Evolutionary conservation across 495 filamentous ascomycete genomes (phyloP), one percentile per base, ranked within the genome.

Genomic region (Trichoderma reesei): DNA sequence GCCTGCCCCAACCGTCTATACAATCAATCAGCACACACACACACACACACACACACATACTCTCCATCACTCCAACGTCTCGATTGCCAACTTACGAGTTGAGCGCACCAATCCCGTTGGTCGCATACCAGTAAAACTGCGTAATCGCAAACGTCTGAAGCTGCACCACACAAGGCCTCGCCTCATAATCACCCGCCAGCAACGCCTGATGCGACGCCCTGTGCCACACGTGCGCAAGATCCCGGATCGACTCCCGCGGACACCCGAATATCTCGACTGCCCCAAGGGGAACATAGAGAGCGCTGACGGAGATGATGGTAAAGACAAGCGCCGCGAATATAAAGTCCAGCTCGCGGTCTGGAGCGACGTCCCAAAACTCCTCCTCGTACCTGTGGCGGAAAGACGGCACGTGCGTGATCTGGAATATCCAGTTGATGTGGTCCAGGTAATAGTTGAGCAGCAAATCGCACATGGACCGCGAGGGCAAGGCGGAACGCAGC

Each of bases 361-460:
- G 26, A 1, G 11, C 18, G 44, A 18, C 48, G 33, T 56, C 51
- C 51, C 51, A 56, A 16, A 56, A 56, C 7, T 34, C 26, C 11
- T 56, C 51, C 11, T 56, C 51, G 26, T 56, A 56, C 26, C 34
- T 9, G 51, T 26, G 51, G 3, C 51, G 51, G 11, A 56, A 56
- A 2, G 51, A 56, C 51, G 51, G 51, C 2, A 56, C 51, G 51
- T 56, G 51, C 26, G 51, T 56, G 51, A 56, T 56, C 51, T 56
- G 51, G 51, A 56, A 56, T 7, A 56, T 36, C 51, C 51, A 56
- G 26, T 56, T 56, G 51, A 56, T 34, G 26, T 56, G 51, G 16
- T 56, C 51, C 26, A 56, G 20, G 51, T 56, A 56, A n/a, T 56
- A 56, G 51, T 56, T 56, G 20, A 56, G 20, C 51, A 56, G 20